Conservation (phyloP, 148 eudicot genomes). For the Rhododendron ferrugineum region DNA sequence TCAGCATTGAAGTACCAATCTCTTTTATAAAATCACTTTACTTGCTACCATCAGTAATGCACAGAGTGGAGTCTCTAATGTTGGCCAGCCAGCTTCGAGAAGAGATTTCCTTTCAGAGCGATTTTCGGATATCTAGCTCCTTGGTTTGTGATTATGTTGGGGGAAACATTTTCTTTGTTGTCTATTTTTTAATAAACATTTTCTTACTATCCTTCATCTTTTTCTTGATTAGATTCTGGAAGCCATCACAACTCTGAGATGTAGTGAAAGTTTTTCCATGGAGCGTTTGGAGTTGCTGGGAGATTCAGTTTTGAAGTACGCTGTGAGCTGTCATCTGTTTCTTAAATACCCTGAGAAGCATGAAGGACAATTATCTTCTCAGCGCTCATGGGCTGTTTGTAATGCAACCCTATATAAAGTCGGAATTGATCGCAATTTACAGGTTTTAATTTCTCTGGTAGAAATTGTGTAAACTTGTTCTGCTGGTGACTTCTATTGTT, state of each 20-base stretch:
- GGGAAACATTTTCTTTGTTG: neutral
- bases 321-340: slow-evolving; percentile 69
- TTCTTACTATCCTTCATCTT: neutral
- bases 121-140: slow-evolving; percentile 50
- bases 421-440: slow-evolving; percentile 58
- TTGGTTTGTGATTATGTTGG: slow-evolving; percentile 36
- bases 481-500: neutral
- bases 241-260: slow-evolving; percentile 85
- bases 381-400: slow-evolving; percentile 54
- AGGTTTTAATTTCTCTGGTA: slow-evolving; percentile 31
- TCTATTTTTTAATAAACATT: neutral
- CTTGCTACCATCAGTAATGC: slow-evolving; percentile 88
- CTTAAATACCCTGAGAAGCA: slow-evolving; percentile 58
- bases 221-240: slow-evolving; percentile 56
- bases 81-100: slow-evolving; percentile 88
- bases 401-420: slow-evolving; percentile 69
- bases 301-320: slow-evolving; percentile 86
- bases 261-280: slow-evolving; percentile 76
- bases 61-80: slow-evolving; percentile 87
- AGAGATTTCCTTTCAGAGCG: slow-evolving; percentile 38
- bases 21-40: slow-evolving; percentile 57
- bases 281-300: slow-evolving; percentile 96
- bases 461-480: neutral
- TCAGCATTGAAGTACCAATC: slow-evolving; percentile 44
- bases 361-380: slow-evolving; percentile 71